Conservation (phyloP, 2,329 filamentous ascomycete species). For the Bertia moriformis region DNA sequence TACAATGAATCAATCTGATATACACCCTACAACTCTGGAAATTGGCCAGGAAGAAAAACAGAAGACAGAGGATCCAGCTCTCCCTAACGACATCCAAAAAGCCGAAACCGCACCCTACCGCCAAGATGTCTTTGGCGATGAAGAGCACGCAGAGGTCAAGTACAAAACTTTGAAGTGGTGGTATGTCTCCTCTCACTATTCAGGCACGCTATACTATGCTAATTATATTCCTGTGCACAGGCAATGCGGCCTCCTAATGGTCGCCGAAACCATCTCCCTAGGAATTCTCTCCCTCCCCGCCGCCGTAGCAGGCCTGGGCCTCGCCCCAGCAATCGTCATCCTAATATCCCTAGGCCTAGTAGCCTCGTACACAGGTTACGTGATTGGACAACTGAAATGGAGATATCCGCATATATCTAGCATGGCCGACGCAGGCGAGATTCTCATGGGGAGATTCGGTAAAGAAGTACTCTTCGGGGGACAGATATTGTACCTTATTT, state of each 20-base stretch:
- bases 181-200: conserved; percentile 11
- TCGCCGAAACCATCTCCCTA: background rate
- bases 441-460: background rate
- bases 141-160: conserved; percentile 25
- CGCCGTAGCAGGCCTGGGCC: background rate
- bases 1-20: background rate
- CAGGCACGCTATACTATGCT: background rate
- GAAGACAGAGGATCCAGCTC: background rate
- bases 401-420: background rate
- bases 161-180: conserved; percentile 35
- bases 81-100: too few species aligned
- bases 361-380: background rate
- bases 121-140: conserved; percentile 22
- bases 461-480: background rate
- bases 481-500: background rate
- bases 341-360: background rate
- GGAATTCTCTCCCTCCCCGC: background rate
- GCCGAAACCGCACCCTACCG: conserved; percentile 6
- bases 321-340: background rate
- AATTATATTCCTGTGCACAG: background rate
- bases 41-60: background rate
- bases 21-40: background rate
- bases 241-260: conserved; percentile 1
- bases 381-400: background rate
- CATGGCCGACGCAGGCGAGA: background rate